Evolutionary conservation across 2,329 filamentous ascomycete genomes (phyloP).

Genomic region (Stachybotrys chartarum): DNA sequence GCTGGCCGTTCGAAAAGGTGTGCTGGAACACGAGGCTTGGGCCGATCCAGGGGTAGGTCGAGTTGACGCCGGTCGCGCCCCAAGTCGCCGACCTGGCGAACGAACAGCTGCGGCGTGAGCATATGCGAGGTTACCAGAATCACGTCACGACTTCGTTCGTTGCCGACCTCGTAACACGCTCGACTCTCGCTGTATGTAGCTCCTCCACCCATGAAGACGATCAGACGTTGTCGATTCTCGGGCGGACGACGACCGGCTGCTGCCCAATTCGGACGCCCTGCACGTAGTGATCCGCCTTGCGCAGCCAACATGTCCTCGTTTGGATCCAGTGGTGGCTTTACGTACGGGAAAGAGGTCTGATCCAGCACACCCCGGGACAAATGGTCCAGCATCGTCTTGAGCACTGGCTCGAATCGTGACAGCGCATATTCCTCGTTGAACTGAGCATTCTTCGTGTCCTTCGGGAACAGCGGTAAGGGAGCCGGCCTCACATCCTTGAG

Average conservation of each 20-base stretch:
- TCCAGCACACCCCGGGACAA: constrained; percentile 62
- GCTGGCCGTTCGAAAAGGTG: constrained; percentile 75
- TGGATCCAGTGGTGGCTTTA: constrained; percentile 60
- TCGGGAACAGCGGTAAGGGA: constrained; percentile 62
- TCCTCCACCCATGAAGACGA: constrained; percentile 92
- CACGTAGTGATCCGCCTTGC: constrained; percentile 70
- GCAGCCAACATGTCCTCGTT: constrained; percentile 50
- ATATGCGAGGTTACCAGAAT: constrained; percentile 88
- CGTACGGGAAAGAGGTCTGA: constrained; percentile 60
- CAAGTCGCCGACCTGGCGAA: constrained; percentile 76
- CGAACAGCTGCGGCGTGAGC: constrained; percentile 75
- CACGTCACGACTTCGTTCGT: constrained; percentile 68
- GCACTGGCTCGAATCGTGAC: constrained; percentile 75
- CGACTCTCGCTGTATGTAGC: constrained; percentile 89
- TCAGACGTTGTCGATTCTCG: constrained; percentile 83
- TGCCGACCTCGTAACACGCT: constrained; percentile 79
- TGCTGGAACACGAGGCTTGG: constrained; percentile 72
- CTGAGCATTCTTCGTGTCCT: constrained; percentile 49
- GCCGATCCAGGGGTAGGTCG: constrained; percentile 73
- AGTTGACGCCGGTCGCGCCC: constrained; percentile 67
- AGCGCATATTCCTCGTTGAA: constrained; percentile 71
- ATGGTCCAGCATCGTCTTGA: constrained; percentile 79
- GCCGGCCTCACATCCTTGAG: constrained; percentile 71
- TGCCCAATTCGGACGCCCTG: constrained; percentile 93
- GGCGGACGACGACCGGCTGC: constrained; percentile 63